Evolutionary conservation across 163 green algal species (phyloP), one percentile per base, ranked within the genome.

Genomic region (Scenedesmus sp.): DNA sequence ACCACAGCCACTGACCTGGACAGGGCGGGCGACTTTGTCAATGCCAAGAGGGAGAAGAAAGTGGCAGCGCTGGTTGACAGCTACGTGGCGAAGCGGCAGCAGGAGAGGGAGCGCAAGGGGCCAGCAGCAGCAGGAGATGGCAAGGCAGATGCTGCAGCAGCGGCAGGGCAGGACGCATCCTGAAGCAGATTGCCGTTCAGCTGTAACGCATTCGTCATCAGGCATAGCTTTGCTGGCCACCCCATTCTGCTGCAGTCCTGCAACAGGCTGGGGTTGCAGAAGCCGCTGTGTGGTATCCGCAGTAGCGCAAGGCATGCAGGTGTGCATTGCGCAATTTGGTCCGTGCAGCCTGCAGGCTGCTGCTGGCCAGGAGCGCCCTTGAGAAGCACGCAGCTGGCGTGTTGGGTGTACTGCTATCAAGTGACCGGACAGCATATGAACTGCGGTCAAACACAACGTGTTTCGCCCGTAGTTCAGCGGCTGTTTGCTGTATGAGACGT

Each of bases 51-150:
- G 23, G 62, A 26, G 12, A 88, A 84, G 46, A 92, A 92, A 59
- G 88, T 92, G 20, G 55, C 20, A 55, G 88, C 70, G 16, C 81
- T 92, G 18, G 82, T 92, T 13, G 88, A 92, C 81, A 89, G 64
- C 64, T 92, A 91, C 56, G 26, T 77, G 13, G 76, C 64, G 7
- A 87, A 81, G 26, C 74, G 87, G 20, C 79, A 86, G 70, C 20
- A 18, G 34, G 70, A 84, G 3, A 90, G 60, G 86, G 73, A 74
- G 55, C 26, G 70, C 18, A 86, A 91, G 56, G 34, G 34, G 13
- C 64, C 46, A 67, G 64, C 66, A 83, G 85, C 83, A 34, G 8
- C 70, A 79, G 70, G 34, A 46, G 34, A 46, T 46, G 34, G 8
- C 56, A 74, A 73, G 18, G 82, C 66, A 90, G 66, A 7, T 1